Conservation (phyloP, 331 rosid genomes). For the Pyrus hybrid region DNA sequence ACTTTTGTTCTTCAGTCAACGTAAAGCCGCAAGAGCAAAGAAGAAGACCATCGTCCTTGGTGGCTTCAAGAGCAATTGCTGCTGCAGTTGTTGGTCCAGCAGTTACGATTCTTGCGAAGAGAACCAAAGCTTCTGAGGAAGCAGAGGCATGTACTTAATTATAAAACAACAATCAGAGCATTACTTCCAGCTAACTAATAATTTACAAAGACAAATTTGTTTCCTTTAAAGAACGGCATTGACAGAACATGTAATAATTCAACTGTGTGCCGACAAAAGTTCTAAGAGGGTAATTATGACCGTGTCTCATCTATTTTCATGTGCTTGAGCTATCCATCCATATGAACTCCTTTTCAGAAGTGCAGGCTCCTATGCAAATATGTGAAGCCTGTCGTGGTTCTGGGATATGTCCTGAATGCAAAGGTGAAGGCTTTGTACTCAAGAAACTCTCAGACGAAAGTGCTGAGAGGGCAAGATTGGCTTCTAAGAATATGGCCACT, state of each 20-base stretch:
- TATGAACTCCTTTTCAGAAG: conserved; percentile 5
- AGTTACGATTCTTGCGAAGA: conserved; percentile 57
- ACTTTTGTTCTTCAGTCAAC: conserved; percentile 22
- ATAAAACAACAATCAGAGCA: neutral
- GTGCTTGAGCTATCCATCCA: conserved; percentile 15
- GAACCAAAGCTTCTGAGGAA: conserved; percentile 49
- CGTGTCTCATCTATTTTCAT: neutral
- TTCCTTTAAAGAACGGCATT: neutral
- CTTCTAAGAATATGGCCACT: conserved; percentile 72
- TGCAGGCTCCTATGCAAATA: conserved; percentile 43
- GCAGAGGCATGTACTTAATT: conserved; percentile 35
- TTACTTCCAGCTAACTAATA: neutral
- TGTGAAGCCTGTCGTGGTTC: conserved; percentile 81
- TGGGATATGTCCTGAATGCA: conserved; percentile 88
- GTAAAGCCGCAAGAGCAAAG: conserved; percentile 42
- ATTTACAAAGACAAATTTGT: neutral
- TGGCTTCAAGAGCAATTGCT: conserved; percentile 71
- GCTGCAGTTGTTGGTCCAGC: conserved; percentile 80
- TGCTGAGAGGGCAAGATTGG: conserved; percentile 64
- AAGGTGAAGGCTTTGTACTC: conserved; percentile 89
- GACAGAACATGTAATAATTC: neutral
- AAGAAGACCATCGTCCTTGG: conserved; percentile 32
- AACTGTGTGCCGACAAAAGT: neutral
- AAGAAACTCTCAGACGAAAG: conserved; percentile 63
- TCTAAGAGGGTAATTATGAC: neutral